phyloP scores from a whole-genome alignment of 1,284 basidiomycete genomes.

The Ceratobasidium theobromae region DNA sequence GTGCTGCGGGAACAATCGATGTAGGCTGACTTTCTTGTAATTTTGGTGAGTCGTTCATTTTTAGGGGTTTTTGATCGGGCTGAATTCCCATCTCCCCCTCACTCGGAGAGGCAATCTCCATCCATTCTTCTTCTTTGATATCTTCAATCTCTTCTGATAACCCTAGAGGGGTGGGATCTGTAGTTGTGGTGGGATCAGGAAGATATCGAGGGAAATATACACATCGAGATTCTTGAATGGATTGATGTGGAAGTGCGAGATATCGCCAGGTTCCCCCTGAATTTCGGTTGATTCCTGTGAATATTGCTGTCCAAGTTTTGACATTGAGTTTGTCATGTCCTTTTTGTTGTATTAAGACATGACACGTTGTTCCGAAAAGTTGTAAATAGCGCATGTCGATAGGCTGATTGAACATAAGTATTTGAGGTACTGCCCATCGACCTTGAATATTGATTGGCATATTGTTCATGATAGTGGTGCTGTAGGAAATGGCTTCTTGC shows the following conservation, averaged over 20 bases:
- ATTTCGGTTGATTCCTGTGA: conserved; percentile 9
- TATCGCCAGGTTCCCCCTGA: conserved; percentile 8
- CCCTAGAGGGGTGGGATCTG: neutral
- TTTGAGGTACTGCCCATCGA: neutral
- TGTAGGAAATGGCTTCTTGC: conserved; percentile 12
- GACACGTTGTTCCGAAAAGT: conserved; percentile 9
- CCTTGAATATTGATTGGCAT: neutral
- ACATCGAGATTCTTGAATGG: neutral
- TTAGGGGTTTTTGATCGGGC: neutral
- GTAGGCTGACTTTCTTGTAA: neutral
- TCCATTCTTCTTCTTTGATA: neutral
- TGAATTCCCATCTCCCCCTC: neutral
- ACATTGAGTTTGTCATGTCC: neutral
- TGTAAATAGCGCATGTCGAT: conserved; percentile 21
- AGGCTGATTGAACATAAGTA: neutral
- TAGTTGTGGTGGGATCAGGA: neutral
- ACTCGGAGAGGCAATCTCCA: neutral
- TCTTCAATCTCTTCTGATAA: neutral
- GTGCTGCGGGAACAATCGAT: too few relatives aligned
- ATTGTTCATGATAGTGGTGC: neutral
- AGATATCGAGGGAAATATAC: conserved; percentile 10
- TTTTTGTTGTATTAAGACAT: neutral
- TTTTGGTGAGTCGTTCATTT: neutral
- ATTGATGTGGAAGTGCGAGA: neutral
- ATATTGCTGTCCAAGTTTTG: neutral